A percentile compares a stretch with the other conserved stretches of the same genome.
These are phyloP conservation scores for Thalassiosira livingstoniorum DNA, from an alignment of 352 stramenopile genomes.

Conservation along the genomic window DNA sequence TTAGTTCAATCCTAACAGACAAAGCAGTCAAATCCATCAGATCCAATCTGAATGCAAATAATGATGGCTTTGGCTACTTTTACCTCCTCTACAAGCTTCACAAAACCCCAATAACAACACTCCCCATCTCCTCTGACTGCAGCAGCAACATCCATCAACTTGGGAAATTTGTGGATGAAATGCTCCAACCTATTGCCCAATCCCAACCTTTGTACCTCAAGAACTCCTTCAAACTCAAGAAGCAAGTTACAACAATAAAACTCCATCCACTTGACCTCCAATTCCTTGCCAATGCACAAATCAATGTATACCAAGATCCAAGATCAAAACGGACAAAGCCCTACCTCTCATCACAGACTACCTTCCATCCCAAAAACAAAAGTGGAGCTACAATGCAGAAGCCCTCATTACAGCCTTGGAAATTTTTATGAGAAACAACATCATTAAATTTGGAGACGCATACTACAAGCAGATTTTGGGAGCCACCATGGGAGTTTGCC, in stretches of 20 bases:
- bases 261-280: slow-evolving; percentile 6
- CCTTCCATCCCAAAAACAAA: no score
- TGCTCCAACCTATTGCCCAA: slow-evolving; percentile 15
- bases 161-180: slow-evolving; percentile 17
- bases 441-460: slow-evolving; percentile 19
- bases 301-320: slow-evolving; percentile 65
- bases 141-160: slow-evolving; percentile 14
- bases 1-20: no score
- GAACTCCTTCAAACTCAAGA: slow-evolving; percentile 42
- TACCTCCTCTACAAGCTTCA: slow-evolving; percentile 43
- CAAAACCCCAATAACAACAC: slow-evolving; percentile 5
- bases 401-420: slow-evolving; percentile 17
- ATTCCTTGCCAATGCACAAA: slow-evolving; percentile 39
- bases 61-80: slow-evolving; percentile 45
- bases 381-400: not conserved
- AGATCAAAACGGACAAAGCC: slow-evolving; percentile 17
- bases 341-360: slow-evolving; percentile 23
- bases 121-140: slow-evolving; percentile 22
- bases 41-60: no score
- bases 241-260: slow-evolving; percentile 4
- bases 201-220: slow-evolving; percentile 28
- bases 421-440: slow-evolving; percentile 24
- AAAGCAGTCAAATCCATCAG: no score
- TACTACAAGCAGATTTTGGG: slow-evolving; percentile 12
- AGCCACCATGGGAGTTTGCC: slow-evolving; percentile 20